These are phyloP conservation scores for Kwoniella heveanensis DNA, from an alignment of 768 basidiomycete species.

Conservation along the genomic window DNA sequence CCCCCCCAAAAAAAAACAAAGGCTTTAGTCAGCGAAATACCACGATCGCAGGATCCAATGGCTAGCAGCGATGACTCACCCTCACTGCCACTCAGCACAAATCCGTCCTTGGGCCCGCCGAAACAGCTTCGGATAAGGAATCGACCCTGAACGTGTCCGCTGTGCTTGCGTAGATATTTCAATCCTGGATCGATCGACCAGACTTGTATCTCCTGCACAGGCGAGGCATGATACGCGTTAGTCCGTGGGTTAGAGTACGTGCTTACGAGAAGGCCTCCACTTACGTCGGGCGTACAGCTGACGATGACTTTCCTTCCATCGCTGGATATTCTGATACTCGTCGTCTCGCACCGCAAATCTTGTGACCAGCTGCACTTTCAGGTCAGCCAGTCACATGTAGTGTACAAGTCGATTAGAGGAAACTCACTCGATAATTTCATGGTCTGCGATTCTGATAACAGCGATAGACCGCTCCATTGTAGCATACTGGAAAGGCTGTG, in stretches of 20 bases:
- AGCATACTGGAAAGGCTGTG: slow-evolving; percentile 31
- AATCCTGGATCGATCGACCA: slow-evolving; percentile 73
- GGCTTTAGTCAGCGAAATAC: slow-evolving; percentile 12
- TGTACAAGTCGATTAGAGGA: no score
- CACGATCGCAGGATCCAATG: no score
- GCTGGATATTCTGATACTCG: slow-evolving; percentile 80
- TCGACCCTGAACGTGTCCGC: slow-evolving; percentile 78
- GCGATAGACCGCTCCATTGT: slow-evolving; percentile 47
- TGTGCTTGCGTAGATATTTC: slow-evolving; percentile 74
- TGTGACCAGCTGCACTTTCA: slow-evolving; percentile 23
- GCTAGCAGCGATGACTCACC: no score
- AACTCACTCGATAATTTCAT: slow-evolving; percentile 43
- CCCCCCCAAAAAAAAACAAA: not conserved
- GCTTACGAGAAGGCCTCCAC: slow-evolving; percentile 39
- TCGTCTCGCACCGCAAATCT: slow-evolving; percentile 65
- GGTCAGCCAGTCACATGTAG: no score
- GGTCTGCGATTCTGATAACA: slow-evolving; percentile 35
- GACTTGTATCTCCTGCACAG: slow-evolving; percentile 91
- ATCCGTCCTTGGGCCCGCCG: slow-evolving; percentile 83
- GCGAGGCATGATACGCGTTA: no score
- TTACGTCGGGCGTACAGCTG: slow-evolving; percentile 82
- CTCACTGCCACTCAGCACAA: slow-evolving; percentile 92
- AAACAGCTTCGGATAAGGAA: slow-evolving; percentile 92
- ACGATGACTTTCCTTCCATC: slow-evolving; percentile 86
- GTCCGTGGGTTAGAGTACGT: not conserved